Base-by-base conservation (phyloP, 306 rosid genomes). In the Trifolium fragiferum region DNA sequence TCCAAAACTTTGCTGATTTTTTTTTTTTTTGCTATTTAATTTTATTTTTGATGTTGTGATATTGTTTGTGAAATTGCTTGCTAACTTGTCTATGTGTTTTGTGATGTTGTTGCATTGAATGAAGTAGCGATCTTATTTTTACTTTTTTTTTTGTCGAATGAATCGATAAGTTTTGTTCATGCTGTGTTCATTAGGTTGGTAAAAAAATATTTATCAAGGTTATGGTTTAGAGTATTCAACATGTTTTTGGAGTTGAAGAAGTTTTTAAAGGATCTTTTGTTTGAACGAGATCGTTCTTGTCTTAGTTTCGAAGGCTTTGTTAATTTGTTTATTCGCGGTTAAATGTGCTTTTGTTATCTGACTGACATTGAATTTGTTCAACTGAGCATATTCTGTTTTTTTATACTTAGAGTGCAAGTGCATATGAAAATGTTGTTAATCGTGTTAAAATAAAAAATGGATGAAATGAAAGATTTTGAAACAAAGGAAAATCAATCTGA, bases 281-380 rank as follows among this genome's bases (percentile, higher is more conserved):
- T 80, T 35, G 33, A 30, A 30, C 1, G 6, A 30, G 47, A 13
- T 47, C 47, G 15, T 64, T 40, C 68, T 78, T 83, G 49, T 66
- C 70, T 66, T 47, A 46, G 35, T 7, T 47, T 59, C 21, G 9
- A 40, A 20, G 66, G 59, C 15, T 27, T 70, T 80, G 41, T 9
- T 35, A 74, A 66, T 70, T 65, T 70, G 78, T 70, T 30, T 70
- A 68, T 70, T 83, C 25, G 20, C 72, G 60, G 37, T 60, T 74
- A 54, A 46, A 50, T 76, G 71, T 73, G 66, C 62, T 61, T 83
- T 75, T 10, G 44, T 72, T 70, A 38, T 79, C 27, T 16, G 47
- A n/a, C 20, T 20, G 23, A 59, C 64, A 55, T 79, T 65, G 59
- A 60, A 59, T 63, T 76, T 66, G 55, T 69, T 67, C 27, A 23